Conservation (phyloP, 306 rosid genomes). For the Glycine soja region DNA sequence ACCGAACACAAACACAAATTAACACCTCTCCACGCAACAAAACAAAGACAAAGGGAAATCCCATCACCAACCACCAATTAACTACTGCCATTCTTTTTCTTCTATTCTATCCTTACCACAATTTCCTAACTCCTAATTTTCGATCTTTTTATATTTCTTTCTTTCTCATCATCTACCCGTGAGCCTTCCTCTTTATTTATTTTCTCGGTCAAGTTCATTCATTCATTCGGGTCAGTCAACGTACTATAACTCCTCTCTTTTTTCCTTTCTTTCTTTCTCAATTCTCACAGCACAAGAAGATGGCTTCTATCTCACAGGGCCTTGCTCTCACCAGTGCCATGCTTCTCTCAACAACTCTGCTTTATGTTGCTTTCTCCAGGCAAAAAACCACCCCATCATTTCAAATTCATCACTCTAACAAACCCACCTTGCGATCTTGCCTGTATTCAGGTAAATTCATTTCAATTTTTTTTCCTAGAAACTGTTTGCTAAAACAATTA, state of each 20-base stretch:
- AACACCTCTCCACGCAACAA: too few species aligned
- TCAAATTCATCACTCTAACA: constrained; percentile 33
- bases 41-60: constrained; percentile 23
- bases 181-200: background rate
- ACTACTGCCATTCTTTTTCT: constrained; percentile 38
- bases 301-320: constrained; percentile 61
- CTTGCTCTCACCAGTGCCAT: constrained; percentile 66
- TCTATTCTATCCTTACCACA: background rate
- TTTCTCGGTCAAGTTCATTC: too few species aligned
- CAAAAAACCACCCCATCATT: constrained; percentile 20
- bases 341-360: constrained; percentile 60
- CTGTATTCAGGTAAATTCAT: constrained; percentile 61
- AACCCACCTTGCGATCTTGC: constrained; percentile 61
- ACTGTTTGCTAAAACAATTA: background rate
- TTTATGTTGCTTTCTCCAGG: constrained; percentile 51
- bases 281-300: constrained; percentile 7
- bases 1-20: too few species aligned
- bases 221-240: background rate
- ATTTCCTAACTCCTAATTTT: background rate
- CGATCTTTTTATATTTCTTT: background rate
- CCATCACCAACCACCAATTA: constrained; percentile 44
- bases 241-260: background rate
- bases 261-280: too few species aligned
- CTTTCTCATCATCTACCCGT: background rate
- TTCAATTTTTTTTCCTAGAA: background rate